phyloP scores from a whole-genome alignment of 208 protist genomes.

The Trypanosoma congolense region DNA sequence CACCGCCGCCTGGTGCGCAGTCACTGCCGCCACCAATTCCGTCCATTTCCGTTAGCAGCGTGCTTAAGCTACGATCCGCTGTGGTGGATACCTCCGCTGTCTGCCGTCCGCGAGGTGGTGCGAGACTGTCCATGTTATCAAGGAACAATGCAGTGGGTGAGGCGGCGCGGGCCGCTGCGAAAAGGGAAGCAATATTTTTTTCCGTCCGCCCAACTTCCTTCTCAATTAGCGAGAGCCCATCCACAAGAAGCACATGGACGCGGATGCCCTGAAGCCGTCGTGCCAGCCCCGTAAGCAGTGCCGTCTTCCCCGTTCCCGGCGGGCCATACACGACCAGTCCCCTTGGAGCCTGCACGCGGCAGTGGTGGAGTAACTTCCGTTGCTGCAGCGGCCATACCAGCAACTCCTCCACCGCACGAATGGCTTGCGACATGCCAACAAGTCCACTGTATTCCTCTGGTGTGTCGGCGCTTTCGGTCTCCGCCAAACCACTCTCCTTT shows the following conservation, averaged over 20 bases:
- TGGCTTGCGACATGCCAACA: constrained; percentile 47
- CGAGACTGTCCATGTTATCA: constrained; percentile 90
- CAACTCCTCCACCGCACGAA: constrained; percentile 59
- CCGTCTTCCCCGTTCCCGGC: constrained; percentile 83
- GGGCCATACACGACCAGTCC: constrained; percentile 80
- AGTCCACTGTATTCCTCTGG: constrained; percentile 34
- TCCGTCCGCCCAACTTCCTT: constrained; percentile 88
- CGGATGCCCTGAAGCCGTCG: constrained; percentile 31
- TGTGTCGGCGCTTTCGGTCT: constrained; percentile 13
- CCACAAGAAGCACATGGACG: constrained; percentile 63
- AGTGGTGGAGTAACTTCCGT: constrained; percentile 27
- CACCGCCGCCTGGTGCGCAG: constrained; percentile 3
- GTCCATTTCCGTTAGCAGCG: constrained; percentile 91
- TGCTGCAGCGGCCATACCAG: constrained; percentile 79
- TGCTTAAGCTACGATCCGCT: constrained; percentile 84
- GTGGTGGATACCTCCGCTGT: constrained; percentile 47
- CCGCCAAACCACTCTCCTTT: constrained; percentile 18
- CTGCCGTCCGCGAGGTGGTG: constrained; percentile 55
- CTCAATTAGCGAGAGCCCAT: constrained; percentile 72
- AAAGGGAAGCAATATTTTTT: constrained; percentile 82
- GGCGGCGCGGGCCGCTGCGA: constrained; percentile 55
- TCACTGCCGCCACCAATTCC: constrained; percentile 40
- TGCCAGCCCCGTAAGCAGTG: constrained; percentile 51
- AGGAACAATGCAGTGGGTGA: constrained; percentile 84
- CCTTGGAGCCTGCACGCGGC: constrained; percentile 42